Evolutionary conservation across 2,329 filamentous ascomycete genomes (phyloP).

Genomic region (Rhytidhysteron rufulum): DNA sequence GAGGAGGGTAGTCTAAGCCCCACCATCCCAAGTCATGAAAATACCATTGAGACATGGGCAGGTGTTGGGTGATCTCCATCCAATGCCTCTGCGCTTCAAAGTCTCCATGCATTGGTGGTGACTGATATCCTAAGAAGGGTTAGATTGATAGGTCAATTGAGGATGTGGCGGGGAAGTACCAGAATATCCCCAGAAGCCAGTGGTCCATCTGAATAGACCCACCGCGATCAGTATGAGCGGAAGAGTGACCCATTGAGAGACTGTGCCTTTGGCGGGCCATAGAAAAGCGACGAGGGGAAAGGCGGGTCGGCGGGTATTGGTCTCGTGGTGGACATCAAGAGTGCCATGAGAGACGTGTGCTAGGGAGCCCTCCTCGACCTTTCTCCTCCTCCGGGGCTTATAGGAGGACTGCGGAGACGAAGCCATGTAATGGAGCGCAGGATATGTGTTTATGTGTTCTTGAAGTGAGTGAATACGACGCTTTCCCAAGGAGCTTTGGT

Average conservation of each 20-base stretch:
- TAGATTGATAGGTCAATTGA: conserved; percentile 7
- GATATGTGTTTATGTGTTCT: too few relatives aligned
- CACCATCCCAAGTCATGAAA: conserved; percentile 96
- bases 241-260: conserved; percentile 88
- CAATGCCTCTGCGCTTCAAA: conserved; percentile 98
- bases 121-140: conserved; percentile 59
- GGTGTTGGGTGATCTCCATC: conserved; percentile 92
- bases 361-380: conserved; percentile 37
- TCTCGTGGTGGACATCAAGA: conserved; percentile 40
- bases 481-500: too few relatives aligned
- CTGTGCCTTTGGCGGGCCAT: conserved; percentile 79
- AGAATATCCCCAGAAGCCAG: conserved; percentile 92
- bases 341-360: conserved; percentile 41
- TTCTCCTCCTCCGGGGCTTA: conserved; percentile 43
- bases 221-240: conserved; percentile 83
- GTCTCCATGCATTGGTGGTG: conserved; percentile 90
- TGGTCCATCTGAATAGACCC: conserved; percentile 91
- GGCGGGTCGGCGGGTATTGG: conserved; percentile 56
- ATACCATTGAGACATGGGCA: conserved; percentile 95
- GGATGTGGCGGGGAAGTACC: conserved; percentile 49
- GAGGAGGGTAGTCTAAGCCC: conserved; percentile 94
- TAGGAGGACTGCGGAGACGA: conserved; percentile 27
- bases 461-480: too few relatives aligned
- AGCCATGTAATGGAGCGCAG: neutral
- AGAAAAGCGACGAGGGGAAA: conserved; percentile 94